Evolutionary conservation across 2,329 filamentous ascomycete species (phyloP), one percentile per base, ranked within the genome.

Genomic region (Microascus cirrosus): DNA sequence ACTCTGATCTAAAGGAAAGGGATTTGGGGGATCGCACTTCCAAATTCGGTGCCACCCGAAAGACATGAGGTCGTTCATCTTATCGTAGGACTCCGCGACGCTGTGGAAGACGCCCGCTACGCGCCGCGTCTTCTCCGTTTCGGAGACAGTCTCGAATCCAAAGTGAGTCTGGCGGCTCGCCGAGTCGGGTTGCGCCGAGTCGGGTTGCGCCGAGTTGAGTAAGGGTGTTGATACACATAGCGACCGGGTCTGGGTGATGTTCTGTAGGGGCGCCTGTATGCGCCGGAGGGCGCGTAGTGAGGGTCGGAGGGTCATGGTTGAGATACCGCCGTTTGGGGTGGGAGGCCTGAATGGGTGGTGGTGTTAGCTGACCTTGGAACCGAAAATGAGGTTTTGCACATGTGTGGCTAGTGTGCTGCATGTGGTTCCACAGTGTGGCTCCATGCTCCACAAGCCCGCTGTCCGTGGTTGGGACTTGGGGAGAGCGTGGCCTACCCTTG

Each of bases 41-140:
- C 94, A 99, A 42, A 99, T 77, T 51, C 94, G 88, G 72, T 99
- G 94, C 74, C 96, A 92, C 58, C 94, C 94, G 54, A 99, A 83
- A 8, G 94, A 97, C 94, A 99, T 99, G 64, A 97, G 81, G 71
- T 99, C 94, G 75, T 99, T 99, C 94, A 99, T 99, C 61, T 86
- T 87, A 73, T 99, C 94, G 74, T 99, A 99, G 20, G 88, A 90
- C 62, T 89, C 85, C 64, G 94, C 94, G 48, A 99, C 94, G 63
- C 88, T 96, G 71, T 90, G 93, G 76, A 99, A 99, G 59, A 99
- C 94, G 50, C 83, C 84, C 60, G 88, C 88, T 48, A 96, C 92
- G 79, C 75, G 71, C 63, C 78, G 67, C 52, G 74, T 76, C 73
- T 96, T 96, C 70, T 94, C 79, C 11, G 83, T 78, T 69, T 95